These are phyloP conservation scores for Trametes pubescens DNA, from an alignment of 1,284 basidiomycete genomes.

Conservation along the genomic window DNA sequence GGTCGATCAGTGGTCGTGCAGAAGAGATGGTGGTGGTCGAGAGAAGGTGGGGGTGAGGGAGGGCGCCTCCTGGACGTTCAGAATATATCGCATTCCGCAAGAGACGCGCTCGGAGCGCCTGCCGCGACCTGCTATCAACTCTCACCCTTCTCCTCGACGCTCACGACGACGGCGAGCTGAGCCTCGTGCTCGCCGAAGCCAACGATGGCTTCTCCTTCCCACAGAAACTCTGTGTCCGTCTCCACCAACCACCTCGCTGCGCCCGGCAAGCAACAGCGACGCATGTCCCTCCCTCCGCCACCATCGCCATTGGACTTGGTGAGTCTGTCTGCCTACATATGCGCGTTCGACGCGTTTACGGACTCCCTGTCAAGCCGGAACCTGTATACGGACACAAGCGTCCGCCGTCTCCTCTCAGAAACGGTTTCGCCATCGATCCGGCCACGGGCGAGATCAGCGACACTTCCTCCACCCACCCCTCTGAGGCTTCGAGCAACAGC, in stretches of 20 bases:
- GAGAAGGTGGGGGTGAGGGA: slow-evolving; percentile 9
- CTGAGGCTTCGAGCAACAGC: slow-evolving; percentile 50
- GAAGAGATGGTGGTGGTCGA: slow-evolving; percentile 21
- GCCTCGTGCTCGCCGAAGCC: slow-evolving; percentile 41
- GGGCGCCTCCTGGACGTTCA: background rate
- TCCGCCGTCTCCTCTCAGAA: slow-evolving; percentile 73
- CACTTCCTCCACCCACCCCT: slow-evolving; percentile 56
- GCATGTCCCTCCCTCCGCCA: slow-evolving; percentile 48
- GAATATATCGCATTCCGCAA: background rate
- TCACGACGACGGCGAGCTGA: slow-evolving; percentile 37
- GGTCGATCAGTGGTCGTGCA: slow-evolving; percentile 13
- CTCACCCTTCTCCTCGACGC: slow-evolving; percentile 26
- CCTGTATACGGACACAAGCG: slow-evolving; percentile 50
- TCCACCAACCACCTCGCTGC: slow-evolving; percentile 43
- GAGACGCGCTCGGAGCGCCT: slow-evolving; percentile 9
- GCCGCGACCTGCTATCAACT: slow-evolving; percentile 14
- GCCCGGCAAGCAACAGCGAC: slow-evolving; percentile 42
- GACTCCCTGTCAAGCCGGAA: slow-evolving; percentile 42
- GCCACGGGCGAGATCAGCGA: slow-evolving; percentile 65
- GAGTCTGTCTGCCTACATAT: slow-evolving; percentile 27
- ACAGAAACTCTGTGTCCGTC: slow-evolving; percentile 41
- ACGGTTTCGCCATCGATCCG: slow-evolving; percentile 58
- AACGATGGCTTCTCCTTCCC: slow-evolving; percentile 42
- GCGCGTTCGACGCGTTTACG: slow-evolving; percentile 33
- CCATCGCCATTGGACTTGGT: slow-evolving; percentile 47